Evolutionary conservation across 768 basidiomycete species (phyloP).

Genomic region (Leccinum rimulosum): DNA sequence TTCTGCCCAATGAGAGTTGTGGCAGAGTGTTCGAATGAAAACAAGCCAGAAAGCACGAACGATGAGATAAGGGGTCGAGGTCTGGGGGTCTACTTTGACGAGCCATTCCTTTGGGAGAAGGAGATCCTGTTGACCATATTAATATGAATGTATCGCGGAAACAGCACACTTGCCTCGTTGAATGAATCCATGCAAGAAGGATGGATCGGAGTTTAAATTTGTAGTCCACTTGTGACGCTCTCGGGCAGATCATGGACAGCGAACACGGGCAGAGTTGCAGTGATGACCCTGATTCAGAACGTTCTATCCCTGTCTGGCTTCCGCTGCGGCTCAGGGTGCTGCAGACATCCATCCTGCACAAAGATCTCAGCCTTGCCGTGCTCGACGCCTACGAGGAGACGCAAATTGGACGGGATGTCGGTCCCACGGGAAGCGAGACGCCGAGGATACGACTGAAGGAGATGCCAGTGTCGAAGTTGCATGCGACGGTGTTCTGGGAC

Average conservation of each 20-base stretch:
- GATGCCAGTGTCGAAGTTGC: conserved; percentile 80
- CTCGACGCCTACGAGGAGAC: conserved; percentile 62
- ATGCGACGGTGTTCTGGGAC: conserved; percentile 77
- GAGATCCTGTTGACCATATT: conserved; percentile 43
- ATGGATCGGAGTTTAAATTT: conserved; percentile 25
- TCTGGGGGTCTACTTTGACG: conserved; percentile 57
- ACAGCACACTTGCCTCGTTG: conserved; percentile 23
- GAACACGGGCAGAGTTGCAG: conserved; percentile 1
- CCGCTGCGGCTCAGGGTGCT: conserved; percentile 40
- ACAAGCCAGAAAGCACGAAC: conserved; percentile 42
- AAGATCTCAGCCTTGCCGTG: conserved; percentile 50
- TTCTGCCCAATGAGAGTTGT: conserved; percentile 45
- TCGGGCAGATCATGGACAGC: conserved; percentile 11
- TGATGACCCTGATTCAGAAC: conserved; percentile 51
- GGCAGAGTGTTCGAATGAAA: conserved; percentile 8
- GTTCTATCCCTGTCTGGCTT: conserved; percentile 33
- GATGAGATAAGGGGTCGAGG: conserved; percentile 67
- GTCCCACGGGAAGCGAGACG: conserved; percentile 45
- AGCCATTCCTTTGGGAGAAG: conserved; percentile 74
- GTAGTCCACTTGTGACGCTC: background rate
- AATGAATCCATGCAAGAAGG: conserved; percentile 43
- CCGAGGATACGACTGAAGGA: conserved; percentile 77
- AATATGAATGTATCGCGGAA: background rate
- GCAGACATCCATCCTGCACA: conserved; percentile 47
- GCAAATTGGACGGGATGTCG: conserved; percentile 72